Base-by-base conservation (phyloP, 2,329 filamentous ascomycete genomes). In the Cladophialophora bantiana region DNA sequence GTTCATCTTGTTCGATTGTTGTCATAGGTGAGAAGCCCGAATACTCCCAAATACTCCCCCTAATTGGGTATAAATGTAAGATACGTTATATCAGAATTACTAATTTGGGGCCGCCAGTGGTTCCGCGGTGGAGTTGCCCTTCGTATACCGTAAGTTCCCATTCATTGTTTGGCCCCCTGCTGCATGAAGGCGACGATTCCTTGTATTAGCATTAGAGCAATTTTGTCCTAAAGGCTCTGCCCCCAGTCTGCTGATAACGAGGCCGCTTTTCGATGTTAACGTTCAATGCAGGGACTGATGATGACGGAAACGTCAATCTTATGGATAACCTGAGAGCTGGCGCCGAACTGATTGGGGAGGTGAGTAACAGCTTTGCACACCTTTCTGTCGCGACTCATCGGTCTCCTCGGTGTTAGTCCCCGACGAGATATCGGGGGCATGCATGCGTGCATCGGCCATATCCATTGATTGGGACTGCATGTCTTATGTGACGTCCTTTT, bases 101-200 rank as follows among this genome's bases (percentile, higher is more conserved):
- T 59, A 18, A 31, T 54, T 56, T 38, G 4, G 20, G 53, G 53
- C 32, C 35, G 35, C 20, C 54, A 86, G 83, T 1, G 86, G 86
- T 35, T 86, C 85, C 0, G 86, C 85, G 0, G 79, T 86, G 48
- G 86, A 88, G 66, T 75, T 89, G 1, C 86, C 86, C 0, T 88
- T 79, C 67, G 83, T 88, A 20, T 88, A 85, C 73, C 83, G 59
- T 61, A 52, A 53, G 59, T 61, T 13, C 15, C 9, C 38, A 26
- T 26, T 26, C 3, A 26, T 26, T 26, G 26, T 26, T 26, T 26
- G 26, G 26, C 26, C 26, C 26, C 26, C 26, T 26, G 26, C 26
- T 26, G 26, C 26, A 26, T 26, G 26, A 26, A 26, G 26, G 2
- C 26, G 26, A 26, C 26, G 26, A 3, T 26, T 26, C 26, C 26